These are phyloP conservation scores for Aspergillus biplanus DNA, from an alignment of 495 filamentous ascomycete genomes.

Conservation along the genomic window DNA sequence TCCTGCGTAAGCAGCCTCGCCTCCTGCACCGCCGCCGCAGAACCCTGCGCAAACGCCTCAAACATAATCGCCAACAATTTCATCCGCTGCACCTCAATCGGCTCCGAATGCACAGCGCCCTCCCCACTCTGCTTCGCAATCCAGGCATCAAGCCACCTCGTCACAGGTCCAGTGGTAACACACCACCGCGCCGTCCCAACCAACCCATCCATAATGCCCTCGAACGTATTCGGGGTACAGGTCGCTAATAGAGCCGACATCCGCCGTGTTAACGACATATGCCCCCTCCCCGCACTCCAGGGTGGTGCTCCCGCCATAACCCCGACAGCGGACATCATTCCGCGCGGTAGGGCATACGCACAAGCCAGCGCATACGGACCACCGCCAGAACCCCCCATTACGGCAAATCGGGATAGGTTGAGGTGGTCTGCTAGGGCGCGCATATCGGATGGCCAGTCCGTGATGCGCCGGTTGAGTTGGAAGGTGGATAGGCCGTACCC, in stretches of 20 bases:
- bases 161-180: conserved; percentile 14
- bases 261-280: conserved; percentile 8
- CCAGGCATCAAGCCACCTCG: conserved; percentile 21
- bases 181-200: conserved; percentile 19
- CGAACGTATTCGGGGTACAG: conserved; percentile 11
- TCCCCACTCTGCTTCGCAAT: conserved; percentile 12
- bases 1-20: too few species aligned
- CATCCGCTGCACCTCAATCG: too few species aligned
- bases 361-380: conserved; percentile 53
- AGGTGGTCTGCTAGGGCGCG: conserved; percentile 40
- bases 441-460: conserved; percentile 48
- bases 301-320: conserved; percentile 40
- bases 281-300: conserved; percentile 31
- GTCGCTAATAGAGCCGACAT: conserved; percentile 11
- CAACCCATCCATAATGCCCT: neutral
- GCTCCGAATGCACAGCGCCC: too few species aligned
- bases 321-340: conserved; percentile 36
- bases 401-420: conserved; percentile 36
- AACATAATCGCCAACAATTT: too few species aligned
- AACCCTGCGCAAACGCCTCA: too few species aligned
- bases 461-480: conserved; percentile 38
- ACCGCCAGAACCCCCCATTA: conserved; percentile 52
- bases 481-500: conserved; percentile 48
- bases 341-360: conserved; percentile 35
- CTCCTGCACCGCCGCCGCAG: too few species aligned